These are phyloP conservation scores for Eutypa lata DNA, from an alignment of 2,329 filamentous ascomycete species.

Conservation along the genomic window DNA sequence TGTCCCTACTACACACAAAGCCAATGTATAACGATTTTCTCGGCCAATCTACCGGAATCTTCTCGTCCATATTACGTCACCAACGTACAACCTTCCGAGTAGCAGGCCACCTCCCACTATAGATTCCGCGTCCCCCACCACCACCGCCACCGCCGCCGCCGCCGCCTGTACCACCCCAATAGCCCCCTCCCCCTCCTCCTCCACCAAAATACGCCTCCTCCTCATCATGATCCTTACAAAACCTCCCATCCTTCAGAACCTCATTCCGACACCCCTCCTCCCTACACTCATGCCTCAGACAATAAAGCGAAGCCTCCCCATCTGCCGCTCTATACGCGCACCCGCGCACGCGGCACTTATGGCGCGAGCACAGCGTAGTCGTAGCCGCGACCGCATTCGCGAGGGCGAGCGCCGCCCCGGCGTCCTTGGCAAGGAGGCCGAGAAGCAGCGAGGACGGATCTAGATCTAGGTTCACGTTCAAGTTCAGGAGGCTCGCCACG, in stretches of 20 bases:
- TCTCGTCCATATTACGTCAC: neutral
- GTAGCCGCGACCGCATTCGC: neutral
- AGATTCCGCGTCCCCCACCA: neutral
- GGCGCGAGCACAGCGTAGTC: neutral
- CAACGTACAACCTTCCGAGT: neutral
- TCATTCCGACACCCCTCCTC: neutral
- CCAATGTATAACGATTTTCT: too few relatives aligned
- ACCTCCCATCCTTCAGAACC: neutral
- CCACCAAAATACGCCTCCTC: neutral
- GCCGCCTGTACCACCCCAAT: neutral
- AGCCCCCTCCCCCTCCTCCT: neutral
- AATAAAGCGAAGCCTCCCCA: neutral
- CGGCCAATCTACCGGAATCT: too few relatives aligned
- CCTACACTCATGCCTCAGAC: neutral
- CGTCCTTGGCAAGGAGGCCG: neutral
- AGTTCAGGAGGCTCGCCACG: too few relatives aligned
- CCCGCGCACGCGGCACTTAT: neutral
- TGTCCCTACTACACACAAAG: too few relatives aligned
- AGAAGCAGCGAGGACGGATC: neutral
- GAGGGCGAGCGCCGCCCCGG: neutral
- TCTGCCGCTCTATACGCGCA: neutral
- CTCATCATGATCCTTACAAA: neutral
- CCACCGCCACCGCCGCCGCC: neutral
- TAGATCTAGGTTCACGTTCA: too few relatives aligned
- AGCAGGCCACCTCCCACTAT: neutral